Base-by-base conservation (phyloP, 1,139 yeast species). In the Yamadazyma membranifaciens region DNA sequence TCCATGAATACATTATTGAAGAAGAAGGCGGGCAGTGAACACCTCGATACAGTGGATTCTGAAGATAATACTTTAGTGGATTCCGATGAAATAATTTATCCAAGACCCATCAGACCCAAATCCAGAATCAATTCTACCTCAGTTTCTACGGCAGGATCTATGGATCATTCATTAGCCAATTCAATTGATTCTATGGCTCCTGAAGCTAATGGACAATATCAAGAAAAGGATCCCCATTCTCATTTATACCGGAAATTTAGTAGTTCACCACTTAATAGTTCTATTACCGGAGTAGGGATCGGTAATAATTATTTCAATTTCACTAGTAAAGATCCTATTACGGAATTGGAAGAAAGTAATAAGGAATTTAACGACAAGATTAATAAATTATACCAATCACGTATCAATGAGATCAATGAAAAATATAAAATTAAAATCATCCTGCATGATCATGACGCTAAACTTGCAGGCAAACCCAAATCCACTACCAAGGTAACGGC, bases 241-340 rank as follows among this genome's bases (percentile, higher is more conserved):
- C 53, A 52, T 43, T 52, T 49, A 44, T 56, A 54, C 34, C 33
- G 49, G 14, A 40, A 43, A 26, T 44, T 51, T 24, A 46, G 42
- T 25, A 42, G 40, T 20, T 48, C 55, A 6, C 56, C 56, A 2
- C 40, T 42, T 20, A 45, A 47, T 32, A 48, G 50, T 38, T 46
- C 54, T 6, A 48, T 60, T 7, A 47, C 61, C 33, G 63, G 66
- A n/a, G 63, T 66, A 12, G 75, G 73, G 1, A 55, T 68, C 37
- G 72, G 73, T 5, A 65, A 60, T 42, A 57, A 61, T 39, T 65
- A 62, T 45, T 65, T 65, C 52, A 60, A 62, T 42, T 62, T 66
- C 39, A 54, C 65, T 37, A 52, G 50, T 37, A 54, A 49, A 25
- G 55, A 48, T 53, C 36, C 56, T 39, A 47, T 9, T 50, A 50